Evolutionary conservation across 2,329 filamentous ascomycete genomes (phyloP), one percentile per base, ranked within the genome.

Genomic region (Colletotrichum trifolii): DNA sequence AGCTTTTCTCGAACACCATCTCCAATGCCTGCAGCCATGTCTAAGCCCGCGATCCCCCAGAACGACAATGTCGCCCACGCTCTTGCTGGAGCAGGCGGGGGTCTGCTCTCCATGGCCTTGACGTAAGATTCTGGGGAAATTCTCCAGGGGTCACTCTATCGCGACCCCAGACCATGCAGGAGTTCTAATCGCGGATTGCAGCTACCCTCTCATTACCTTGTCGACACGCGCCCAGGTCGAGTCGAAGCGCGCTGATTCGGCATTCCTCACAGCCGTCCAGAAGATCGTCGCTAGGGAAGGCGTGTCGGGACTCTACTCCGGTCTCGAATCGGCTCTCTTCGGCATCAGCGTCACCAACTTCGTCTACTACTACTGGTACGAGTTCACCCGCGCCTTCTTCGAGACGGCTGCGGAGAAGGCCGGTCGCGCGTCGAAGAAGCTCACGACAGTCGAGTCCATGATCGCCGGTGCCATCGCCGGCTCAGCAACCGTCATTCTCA

Each of bases 301-400:
- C 72, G 82, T 97, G 61, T 83, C 87, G 2, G 96, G 96, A 38
- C 88, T 99, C 40, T 99, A 98, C 77, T 90, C 96, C 7, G 96
- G 96, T 46, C 88, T 99, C 65, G 93, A 97, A 78, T 96, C 92
- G 68, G 96, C 96, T 55, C 85, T 99, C 49, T 97, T 99, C 78
- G 96, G 96, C 77, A 98, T 99, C 83, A 96, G 92, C 78, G 90
- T 99, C 71, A 99, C 96, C 73, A 99, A 99, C 84, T 99, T 99
- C 77, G 95, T 99, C 52, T 99, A 99, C 85, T 99, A 99, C 83
- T 99, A 98, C 85, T 99, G 93, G 95, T 99, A 98, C 80, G 96
- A 99, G 82, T 99, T 93, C 92, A 96, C 94, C 68, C 90, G 94
- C 64, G 86, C 91, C 54, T 91, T 91, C 76, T 97, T 98, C 81